Conservation (phyloP, 495 filamentous ascomycete species). For the Xylaria intraflava region DNA sequence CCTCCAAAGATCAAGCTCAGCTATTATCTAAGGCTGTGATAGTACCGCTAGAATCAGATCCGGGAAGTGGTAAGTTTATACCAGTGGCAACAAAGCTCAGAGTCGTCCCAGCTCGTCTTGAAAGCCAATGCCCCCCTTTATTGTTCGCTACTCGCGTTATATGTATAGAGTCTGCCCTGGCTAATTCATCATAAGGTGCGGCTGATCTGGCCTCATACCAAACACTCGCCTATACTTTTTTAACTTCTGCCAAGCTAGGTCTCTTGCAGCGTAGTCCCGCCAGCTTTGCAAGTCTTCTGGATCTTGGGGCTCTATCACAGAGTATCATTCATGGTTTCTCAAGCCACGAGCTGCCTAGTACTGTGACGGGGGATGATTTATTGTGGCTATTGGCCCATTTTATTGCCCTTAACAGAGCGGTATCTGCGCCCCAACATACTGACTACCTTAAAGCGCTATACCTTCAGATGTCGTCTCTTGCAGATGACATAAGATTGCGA, state of each 20-base stretch:
- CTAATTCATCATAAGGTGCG: conserved; percentile 7
- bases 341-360: background rate
- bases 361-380: conserved; percentile 29
- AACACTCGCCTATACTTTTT: conserved; percentile 33
- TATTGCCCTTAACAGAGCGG: conserved; percentile 61
- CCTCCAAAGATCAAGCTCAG: conserved; percentile 7
- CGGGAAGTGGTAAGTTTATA: conserved; percentile 16
- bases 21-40: conserved; percentile 10
- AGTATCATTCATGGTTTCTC: conserved; percentile 23
- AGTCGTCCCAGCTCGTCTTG: background rate
- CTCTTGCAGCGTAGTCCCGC: conserved; percentile 12
- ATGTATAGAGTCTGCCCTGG: background rate
- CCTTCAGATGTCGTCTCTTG: conserved; percentile 24
- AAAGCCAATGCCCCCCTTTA: background rate
- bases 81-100: background rate
- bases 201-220: conserved; percentile 22
- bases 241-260: conserved; percentile 22
- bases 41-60: conserved; percentile 12
- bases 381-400: conserved; percentile 79
- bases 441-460: conserved; percentile 58
- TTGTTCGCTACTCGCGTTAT: background rate
- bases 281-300: conserved; percentile 11
- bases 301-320: conserved; percentile 25
- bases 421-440: conserved; percentile 40
- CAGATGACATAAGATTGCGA: conserved; percentile 31